Percentiles rank a stretch among this genome's conserved stretches.
phyloP scores from a whole-genome alignment of 768 basidiomycete species.

The Coprinopsis cinerea region DNA sequence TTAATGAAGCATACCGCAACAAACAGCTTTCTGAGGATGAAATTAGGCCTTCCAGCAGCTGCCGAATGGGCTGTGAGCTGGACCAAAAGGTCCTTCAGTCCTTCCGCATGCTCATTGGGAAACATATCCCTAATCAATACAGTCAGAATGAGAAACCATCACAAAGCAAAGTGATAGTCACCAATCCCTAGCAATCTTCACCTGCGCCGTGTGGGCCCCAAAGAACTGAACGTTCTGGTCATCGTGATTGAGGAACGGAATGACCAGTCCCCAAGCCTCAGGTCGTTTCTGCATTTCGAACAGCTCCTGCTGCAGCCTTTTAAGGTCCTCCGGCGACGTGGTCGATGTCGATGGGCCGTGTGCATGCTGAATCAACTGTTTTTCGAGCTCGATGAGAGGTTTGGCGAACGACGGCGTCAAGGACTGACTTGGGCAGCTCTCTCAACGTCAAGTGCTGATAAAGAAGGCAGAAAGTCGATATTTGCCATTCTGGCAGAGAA shows the following conservation, averaged over 20 bases:
- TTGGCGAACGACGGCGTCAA: conserved; percentile 2
- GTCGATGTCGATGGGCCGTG: conserved; percentile 46
- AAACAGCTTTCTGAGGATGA: conserved; percentile 83
- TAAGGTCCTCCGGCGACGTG: conserved; percentile 53
- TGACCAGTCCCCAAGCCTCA: conserved; percentile 81
- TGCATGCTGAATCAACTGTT: conserved; percentile 63
- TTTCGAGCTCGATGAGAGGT: conserved; percentile 3
- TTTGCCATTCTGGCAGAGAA: conserved; percentile 8
- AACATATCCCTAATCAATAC: conserved; percentile 57
- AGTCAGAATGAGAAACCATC: conserved; percentile 5
- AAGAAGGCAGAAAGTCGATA: conserved; percentile 10
- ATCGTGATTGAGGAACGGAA: conserved; percentile 63
- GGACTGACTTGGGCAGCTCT: conserved; percentile 12
- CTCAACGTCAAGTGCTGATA: conserved; percentile 15
- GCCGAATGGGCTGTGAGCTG: conserved; percentile 65
- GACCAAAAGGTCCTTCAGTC: conserved; percentile 62
- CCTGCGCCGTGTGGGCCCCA: conserved; percentile 88
- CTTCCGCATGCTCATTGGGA: conserved; percentile 51
- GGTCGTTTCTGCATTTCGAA: conserved; percentile 71
- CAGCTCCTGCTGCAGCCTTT: conserved; percentile 62
- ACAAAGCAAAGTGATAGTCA: conserved; percentile 27
- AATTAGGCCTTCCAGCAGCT: conserved; percentile 49
- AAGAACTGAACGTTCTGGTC: conserved; percentile 91
- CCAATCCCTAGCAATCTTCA: conserved; percentile 94
- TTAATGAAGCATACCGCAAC: conserved; percentile 57